A percentile compares a stretch with the other conserved stretches of the same genome.
Evolutionary conservation across 176 grass and related monocot species (phyloP).

Genomic region (Leersia perrieri): DNA sequence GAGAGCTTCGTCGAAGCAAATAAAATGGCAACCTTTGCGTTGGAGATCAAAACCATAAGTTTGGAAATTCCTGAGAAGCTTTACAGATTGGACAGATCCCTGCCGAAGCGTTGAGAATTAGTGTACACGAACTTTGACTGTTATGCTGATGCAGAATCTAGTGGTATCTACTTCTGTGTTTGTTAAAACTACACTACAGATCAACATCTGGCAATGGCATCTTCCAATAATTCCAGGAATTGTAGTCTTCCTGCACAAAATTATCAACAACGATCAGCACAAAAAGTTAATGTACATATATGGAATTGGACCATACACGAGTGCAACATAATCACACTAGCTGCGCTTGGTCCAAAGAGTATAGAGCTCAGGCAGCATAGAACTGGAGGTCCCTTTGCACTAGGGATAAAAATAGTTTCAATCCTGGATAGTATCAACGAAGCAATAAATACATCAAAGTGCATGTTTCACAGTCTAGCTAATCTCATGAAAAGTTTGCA

Average conservation of each 20-base stretch:
- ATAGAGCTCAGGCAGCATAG: neutral
- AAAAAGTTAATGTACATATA: neutral
- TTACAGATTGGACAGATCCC: constrained; percentile 32
- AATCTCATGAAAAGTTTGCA: constrained; percentile 1
- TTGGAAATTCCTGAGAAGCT: neutral
- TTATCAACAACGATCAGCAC: constrained; percentile 18
- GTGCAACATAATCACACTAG: neutral
- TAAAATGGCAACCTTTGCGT: neutral
- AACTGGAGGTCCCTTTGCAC: neutral
- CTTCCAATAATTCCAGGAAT: constrained; percentile 87
- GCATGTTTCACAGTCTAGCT: neutral
- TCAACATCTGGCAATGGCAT: constrained; percentile 58
- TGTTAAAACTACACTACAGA: constrained; percentile 44
- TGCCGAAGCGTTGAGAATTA: constrained; percentile 2
- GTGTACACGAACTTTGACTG: constrained; percentile 32
- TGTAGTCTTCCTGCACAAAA: constrained; percentile 70
- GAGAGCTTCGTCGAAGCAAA: constrained; percentile 18
- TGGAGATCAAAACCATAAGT: constrained; percentile 21
- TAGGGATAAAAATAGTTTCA: neutral
- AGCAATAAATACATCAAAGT: neutral
- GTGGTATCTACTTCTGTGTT: constrained; percentile 26
- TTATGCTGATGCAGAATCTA: constrained; percentile 32
- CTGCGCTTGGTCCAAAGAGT: neutral
- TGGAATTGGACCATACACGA: neutral
- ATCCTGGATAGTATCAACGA: neutral